These are phyloP conservation scores for Danielia oregonensis DNA, from an alignment of 805 yeast species.

Conservation along the genomic window DNA sequence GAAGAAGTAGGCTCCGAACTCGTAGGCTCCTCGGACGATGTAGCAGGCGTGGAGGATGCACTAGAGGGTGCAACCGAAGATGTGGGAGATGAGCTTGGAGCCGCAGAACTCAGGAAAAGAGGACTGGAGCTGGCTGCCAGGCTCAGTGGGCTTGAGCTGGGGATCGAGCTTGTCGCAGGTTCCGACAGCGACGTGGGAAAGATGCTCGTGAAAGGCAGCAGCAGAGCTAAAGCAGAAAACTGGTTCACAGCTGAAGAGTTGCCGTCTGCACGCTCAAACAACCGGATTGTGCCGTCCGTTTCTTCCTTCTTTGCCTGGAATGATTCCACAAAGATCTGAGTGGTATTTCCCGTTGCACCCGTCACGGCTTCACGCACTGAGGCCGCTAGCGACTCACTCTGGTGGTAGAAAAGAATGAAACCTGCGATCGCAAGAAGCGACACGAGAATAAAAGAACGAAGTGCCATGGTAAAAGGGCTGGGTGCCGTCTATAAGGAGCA, in stretches of 20 bases:
- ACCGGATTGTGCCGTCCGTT: neutral
- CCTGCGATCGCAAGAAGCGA: neutral
- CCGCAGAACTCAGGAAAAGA: neutral
- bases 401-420: neutral
- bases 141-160: neutral
- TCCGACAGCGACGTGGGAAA: neutral
- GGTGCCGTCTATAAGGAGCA: too few relatives aligned
- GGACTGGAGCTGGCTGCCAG: neutral
- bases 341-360: neutral
- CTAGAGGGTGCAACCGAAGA: neutral
- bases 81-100: neutral
- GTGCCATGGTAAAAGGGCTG: too few relatives aligned
- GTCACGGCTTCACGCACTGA: too few relatives aligned
- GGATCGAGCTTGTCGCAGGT: neutral
- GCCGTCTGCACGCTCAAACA: neutral
- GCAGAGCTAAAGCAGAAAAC: neutral
- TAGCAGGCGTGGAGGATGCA: neutral
- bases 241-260: neutral
- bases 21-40: neutral
- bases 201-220: neutral
- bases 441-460: neutral
- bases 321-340: neutral
- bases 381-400: neutral
- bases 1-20: neutral
- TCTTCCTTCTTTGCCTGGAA: neutral